These are phyloP conservation scores for Saccharomycopsis phalli DNA, from an alignment of 1,139 yeast genomes.

Conservation along the genomic window DNA sequence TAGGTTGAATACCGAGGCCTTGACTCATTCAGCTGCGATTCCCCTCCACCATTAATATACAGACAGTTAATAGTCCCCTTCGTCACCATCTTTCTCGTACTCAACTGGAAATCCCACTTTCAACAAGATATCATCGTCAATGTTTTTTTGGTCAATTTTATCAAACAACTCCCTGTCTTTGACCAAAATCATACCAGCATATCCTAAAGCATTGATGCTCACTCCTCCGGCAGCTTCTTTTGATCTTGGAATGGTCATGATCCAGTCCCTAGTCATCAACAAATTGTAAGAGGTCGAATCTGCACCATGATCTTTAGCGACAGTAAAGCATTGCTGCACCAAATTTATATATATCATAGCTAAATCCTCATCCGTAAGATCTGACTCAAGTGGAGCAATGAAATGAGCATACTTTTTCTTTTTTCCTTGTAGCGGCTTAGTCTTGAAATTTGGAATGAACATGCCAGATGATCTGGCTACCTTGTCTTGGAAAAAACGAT, in stretches of 20 bases:
- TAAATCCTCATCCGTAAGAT: constrained; percentile 44
- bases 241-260: constrained; percentile 79
- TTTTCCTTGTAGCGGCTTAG: constrained; percentile 53
- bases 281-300: constrained; percentile 55
- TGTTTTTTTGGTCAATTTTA: constrained; percentile 24
- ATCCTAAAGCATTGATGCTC: constrained; percentile 75
- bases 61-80: constrained; percentile 14
- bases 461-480: constrained; percentile 36
- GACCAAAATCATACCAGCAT: constrained; percentile 68
- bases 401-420: constrained; percentile 77
- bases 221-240: constrained; percentile 28
- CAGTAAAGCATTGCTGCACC: constrained; percentile 61
- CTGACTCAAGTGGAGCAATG: constrained; percentile 52
- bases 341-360: constrained; percentile 61
- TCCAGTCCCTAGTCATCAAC: constrained; percentile 71
- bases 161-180: constrained; percentile 49
- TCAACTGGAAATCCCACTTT: constrained; percentile 19
- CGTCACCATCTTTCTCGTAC: constrained; percentile 13
- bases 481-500: constrained; percentile 51
- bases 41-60: neutral
- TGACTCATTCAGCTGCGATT: neutral
- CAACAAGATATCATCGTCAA: constrained; percentile 25
- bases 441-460: constrained; percentile 43
- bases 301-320: constrained; percentile 41
- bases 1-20: constrained; percentile 15